These are phyloP conservation scores for Daldinia sp. DNA, from an alignment of 2,329 filamentous ascomycete species.

Conservation along the genomic window DNA sequence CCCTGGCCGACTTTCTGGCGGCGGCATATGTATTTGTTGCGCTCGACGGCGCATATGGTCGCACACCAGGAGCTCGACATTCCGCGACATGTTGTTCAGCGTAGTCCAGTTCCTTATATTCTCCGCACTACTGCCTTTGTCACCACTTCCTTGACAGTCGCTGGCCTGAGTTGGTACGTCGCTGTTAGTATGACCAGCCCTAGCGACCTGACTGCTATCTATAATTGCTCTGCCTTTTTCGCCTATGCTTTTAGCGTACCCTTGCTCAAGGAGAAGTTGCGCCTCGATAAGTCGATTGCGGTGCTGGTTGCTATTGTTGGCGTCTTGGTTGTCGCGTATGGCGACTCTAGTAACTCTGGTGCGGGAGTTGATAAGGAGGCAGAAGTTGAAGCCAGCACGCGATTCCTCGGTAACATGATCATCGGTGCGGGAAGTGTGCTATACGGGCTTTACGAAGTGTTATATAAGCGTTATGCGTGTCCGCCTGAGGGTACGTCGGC, in stretches of 20 bases:
- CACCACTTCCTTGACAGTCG: conserved; percentile 87
- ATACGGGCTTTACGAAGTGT: conserved; percentile 96
- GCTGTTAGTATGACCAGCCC: conserved; percentile 94
- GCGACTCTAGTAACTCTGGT: conserved; percentile 69
- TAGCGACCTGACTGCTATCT: conserved; percentile 95
- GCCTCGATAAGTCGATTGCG: conserved; percentile 85
- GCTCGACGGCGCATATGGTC: conserved; percentile 80
- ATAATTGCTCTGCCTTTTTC: conserved; percentile 99
- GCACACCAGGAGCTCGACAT: conserved; percentile 80
- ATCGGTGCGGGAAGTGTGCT: conserved; percentile 92
- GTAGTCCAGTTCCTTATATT: conserved; percentile 74
- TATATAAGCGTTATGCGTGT: conserved; percentile 94
- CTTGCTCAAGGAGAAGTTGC: conserved; percentile 84
- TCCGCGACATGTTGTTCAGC: conserved; percentile 57
- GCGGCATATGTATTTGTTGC: conserved; percentile 63
- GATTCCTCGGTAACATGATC: conserved; percentile 87
- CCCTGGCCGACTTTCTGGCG: conserved; percentile 91
- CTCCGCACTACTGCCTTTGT: conserved; percentile 82
- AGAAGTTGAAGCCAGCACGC: conserved; percentile 64
- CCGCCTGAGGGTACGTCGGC: conserved; percentile 89
- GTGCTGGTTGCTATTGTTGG: conserved; percentile 89
- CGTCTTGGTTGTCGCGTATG: conserved; percentile 95
- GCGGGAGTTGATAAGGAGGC: conserved; percentile 59
- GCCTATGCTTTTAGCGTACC: conserved; percentile 97
- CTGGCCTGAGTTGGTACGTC: conserved; percentile 94